phyloP scores from a whole-genome alignment of 2,329 filamentous ascomycete genomes.

The Diaporthe ilicicola region DNA sequence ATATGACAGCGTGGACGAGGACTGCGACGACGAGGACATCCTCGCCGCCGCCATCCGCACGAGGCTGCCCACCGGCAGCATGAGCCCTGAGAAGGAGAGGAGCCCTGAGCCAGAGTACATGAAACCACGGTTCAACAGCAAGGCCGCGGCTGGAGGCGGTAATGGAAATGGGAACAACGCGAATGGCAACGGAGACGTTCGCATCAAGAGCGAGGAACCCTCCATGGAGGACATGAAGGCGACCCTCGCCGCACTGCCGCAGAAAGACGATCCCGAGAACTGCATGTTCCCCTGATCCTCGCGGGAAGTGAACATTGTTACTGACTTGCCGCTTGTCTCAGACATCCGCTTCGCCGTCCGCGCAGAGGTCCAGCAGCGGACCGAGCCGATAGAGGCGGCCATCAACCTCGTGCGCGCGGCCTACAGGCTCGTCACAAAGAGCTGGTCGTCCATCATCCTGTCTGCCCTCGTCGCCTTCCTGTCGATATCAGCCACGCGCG shows the following conservation, averaged over 20 bases:
- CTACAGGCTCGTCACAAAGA: slow-evolving; percentile 70
- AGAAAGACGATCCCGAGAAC: slow-evolving; percentile 53
- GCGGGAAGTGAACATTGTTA: slow-evolving; percentile 27
- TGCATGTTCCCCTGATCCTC: slow-evolving; percentile 50
- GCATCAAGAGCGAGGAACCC: slow-evolving; percentile 34
- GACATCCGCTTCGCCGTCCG: slow-evolving; percentile 89
- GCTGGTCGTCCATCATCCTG: slow-evolving; percentile 72
- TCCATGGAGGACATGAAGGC: slow-evolving; percentile 37
- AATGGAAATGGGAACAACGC: slow-evolving; percentile 36
- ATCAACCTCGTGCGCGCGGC: slow-evolving; percentile 70
- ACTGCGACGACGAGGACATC: slow-evolving; percentile 50
- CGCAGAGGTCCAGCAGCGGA: slow-evolving; percentile 87
- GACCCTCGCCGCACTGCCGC: slow-evolving; percentile 42
- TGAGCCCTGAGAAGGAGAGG: slow-evolving; percentile 62
- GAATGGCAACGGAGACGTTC: slow-evolving; percentile 23
- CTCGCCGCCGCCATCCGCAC: slow-evolving; percentile 63
- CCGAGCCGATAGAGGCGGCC: slow-evolving; percentile 81
- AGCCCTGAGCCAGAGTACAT: slow-evolving; percentile 55
- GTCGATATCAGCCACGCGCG: slow-evolving; percentile 70
- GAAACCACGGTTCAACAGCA: slow-evolving; percentile 35
- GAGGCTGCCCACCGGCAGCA: slow-evolving; percentile 62
- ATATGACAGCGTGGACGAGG: slow-evolving; percentile 45
- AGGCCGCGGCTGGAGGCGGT: slow-evolving; percentile 50
- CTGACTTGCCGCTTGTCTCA: slow-evolving; percentile 49
- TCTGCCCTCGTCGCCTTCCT: slow-evolving; percentile 70